Evolutionary conservation across 768 basidiomycete genomes (phyloP), one percentile per base, ranked within the genome.

Genomic region (Pleurotus pulmonarius): DNA sequence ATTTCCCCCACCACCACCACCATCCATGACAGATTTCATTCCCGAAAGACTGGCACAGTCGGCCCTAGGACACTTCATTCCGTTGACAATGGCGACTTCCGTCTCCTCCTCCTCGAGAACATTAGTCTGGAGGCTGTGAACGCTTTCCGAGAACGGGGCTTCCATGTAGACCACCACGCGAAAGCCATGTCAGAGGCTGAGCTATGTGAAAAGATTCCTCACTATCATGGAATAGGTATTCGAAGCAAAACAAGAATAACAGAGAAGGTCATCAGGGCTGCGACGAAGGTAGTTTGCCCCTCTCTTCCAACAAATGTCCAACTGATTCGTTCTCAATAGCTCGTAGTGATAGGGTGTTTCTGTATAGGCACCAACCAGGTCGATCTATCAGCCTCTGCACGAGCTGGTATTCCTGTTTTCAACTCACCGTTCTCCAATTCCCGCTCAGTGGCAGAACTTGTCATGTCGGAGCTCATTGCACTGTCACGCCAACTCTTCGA

Each of bases 281-380:
- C 92, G 4, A 73, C 86, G 53, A 93, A 92, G 81, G 96, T 88
- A 65, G n/a, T 47, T 20, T 55, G 9, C 41, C 39, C 13, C 22
- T 39, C 49, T 34, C 13, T 29, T 22, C 43, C 22, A 16, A 16
- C 46, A 44, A 57, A 20, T 38, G 49, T 45, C 45, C 38, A n/a
- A 26, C 7, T 49, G 29, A 15, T 49, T 24, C 12, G 29, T 34
- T 1, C 8, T 4, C 39, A 9, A 8, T 65, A 99, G 94, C 88
- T 99, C 46, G 82, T 98, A 11, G 92, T 88, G 66, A 93, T 98
- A 60, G 96, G 97, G 9, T 99, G 97, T 72, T 99, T 99, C 82
- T 99, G 97, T 75, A 99, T 99, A 61, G 97, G 97, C 49, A 95
- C 93, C 53, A 98, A 98, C 73, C 97, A 98, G 72, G 97, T 98